A percentile compares a stretch with the other conserved stretches of the same genome.
phyloP scores from a whole-genome alignment of 1,139 yeast species.

The Suhomyces coccinellae region DNA sequence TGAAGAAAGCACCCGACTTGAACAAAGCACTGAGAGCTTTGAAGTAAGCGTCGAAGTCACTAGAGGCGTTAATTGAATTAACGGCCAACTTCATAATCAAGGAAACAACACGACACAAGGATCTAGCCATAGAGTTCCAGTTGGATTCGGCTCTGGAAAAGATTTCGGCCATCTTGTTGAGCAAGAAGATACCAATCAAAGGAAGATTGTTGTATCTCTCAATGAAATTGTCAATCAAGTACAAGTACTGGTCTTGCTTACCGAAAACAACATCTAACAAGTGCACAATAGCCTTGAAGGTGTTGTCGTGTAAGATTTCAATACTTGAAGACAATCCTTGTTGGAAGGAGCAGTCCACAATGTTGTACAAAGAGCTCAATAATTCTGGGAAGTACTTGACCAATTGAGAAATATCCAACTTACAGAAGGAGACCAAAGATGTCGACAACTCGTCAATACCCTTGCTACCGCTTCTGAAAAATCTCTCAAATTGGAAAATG shows the following conservation, averaged over 20 bases:
- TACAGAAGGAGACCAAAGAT: constrained; percentile 41
- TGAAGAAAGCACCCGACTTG: constrained; percentile 47
- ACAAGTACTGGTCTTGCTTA: constrained; percentile 62
- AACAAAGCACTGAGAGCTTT: constrained; percentile 33
- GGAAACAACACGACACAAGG: constrained; percentile 60
- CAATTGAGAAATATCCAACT: constrained; percentile 47
- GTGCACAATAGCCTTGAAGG: constrained; percentile 59
- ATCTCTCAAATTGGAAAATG: constrained; percentile 56
- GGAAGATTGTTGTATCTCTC: constrained; percentile 39
- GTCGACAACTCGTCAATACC: constrained; percentile 48
- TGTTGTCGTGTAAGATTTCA: constrained; percentile 38
- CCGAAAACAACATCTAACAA: constrained; percentile 65
- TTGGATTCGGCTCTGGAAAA: constrained; percentile 51
- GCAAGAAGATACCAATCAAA: constrained; percentile 51
- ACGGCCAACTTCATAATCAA: constrained; percentile 48
- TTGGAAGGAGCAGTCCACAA: constrained; percentile 33
- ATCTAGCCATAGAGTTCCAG: constrained; percentile 66
- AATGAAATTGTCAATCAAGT: constrained; percentile 53
- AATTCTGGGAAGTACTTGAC: constrained; percentile 58
- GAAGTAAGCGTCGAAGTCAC: constrained; percentile 33
- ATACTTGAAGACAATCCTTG: constrained; percentile 27
- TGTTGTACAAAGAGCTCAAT: constrained; percentile 43
- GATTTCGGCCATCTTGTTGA: constrained; percentile 47
- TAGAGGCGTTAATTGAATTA: constrained; percentile 24
- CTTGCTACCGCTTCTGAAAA: constrained; percentile 42